Conservation (phyloP, 2,329 filamentous ascomycete genomes). For the Westerdykella ornata region DNA sequence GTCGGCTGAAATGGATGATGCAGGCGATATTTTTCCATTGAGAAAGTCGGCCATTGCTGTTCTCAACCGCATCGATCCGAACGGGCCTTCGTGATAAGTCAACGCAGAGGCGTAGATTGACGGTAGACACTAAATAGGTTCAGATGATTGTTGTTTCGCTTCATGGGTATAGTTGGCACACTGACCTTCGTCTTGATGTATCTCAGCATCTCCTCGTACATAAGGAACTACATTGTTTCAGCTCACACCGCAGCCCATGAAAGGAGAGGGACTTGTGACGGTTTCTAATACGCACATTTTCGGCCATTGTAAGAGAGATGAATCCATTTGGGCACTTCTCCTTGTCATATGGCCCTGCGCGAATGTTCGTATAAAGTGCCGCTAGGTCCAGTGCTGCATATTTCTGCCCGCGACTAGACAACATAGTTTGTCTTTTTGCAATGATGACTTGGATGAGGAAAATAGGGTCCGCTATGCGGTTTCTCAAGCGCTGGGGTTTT, state of each 20-base stretch:
- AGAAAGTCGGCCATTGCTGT: conserved; percentile 1
- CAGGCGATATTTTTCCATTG: neutral
- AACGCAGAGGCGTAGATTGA: neutral
- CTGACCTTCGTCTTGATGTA: conserved; percentile 8
- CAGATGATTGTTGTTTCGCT: neutral
- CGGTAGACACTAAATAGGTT: too few species aligned
- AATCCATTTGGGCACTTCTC: conserved; percentile 19
- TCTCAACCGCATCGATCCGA: conserved; percentile 2
- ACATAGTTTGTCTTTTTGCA: neutral
- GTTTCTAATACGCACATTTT: conserved; percentile 11
- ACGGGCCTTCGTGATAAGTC: conserved; percentile 2
- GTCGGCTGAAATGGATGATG: neutral
- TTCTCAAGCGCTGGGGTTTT: too few species aligned
- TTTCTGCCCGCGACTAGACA: neutral
- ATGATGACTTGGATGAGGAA: too few species aligned
- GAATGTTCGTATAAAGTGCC: conserved; percentile 1
- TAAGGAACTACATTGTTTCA: conserved; percentile 16
- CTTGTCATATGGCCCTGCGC: conserved; percentile 9
- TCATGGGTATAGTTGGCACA: conserved; percentile 1
- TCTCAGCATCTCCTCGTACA: conserved; percentile 23
- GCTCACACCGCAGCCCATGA: neutral
- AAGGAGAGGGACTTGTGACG: too few species aligned
- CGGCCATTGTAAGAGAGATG: conserved; percentile 14
- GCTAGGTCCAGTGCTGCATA: conserved; percentile 2
- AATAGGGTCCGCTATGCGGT: too few species aligned